Conservation (phyloP, 1,284 basidiomycete species). For the Blastosporella zonata region DNA sequence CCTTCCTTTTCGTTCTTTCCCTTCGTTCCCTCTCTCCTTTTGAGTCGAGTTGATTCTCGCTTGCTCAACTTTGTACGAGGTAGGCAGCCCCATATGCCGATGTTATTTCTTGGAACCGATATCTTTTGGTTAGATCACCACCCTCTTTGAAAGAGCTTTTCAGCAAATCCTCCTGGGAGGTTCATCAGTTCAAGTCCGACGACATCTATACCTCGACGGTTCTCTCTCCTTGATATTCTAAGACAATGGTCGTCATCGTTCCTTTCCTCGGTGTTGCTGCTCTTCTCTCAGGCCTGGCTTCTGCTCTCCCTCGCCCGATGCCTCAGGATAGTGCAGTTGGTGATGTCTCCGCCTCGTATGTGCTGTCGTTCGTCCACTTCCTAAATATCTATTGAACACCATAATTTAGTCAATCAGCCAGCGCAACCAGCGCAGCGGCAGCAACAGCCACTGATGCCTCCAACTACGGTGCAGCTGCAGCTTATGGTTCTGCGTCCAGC, state of each 20-base stretch:
- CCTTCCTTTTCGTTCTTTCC: constrained; percentile 20
- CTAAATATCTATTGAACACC: background rate
- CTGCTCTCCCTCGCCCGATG: constrained; percentile 44
- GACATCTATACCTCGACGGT: constrained; percentile 50
- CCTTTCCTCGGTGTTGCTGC: constrained; percentile 50
- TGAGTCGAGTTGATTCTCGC: constrained; percentile 65
- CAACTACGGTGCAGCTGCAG: constrained; percentile 16
- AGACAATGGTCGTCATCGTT: constrained; percentile 53
- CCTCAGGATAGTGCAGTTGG: constrained; percentile 38
- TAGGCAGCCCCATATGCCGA: constrained; percentile 23
- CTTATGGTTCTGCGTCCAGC: constrained; percentile 15
- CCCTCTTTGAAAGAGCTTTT: constrained; percentile 70
- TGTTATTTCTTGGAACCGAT: constrained; percentile 7
- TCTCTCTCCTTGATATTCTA: constrained; percentile 30
- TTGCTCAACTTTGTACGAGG: constrained; percentile 52
- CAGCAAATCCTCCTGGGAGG: constrained; percentile 57
- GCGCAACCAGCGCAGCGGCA: constrained; percentile 14
- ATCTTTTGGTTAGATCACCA: constrained; percentile 42
- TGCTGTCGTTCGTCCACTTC: constrained; percentile 1
- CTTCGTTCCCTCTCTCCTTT: constrained; percentile 31
- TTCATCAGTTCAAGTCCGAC: constrained; percentile 41
- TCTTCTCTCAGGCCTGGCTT: constrained; percentile 48
- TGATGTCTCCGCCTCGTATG: constrained; percentile 26
- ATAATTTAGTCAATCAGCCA: constrained; percentile 11
- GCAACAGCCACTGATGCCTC: constrained; percentile 8